Conservation (phyloP, 495 filamentous ascomycete species). For the Penicillium silybi region DNA sequence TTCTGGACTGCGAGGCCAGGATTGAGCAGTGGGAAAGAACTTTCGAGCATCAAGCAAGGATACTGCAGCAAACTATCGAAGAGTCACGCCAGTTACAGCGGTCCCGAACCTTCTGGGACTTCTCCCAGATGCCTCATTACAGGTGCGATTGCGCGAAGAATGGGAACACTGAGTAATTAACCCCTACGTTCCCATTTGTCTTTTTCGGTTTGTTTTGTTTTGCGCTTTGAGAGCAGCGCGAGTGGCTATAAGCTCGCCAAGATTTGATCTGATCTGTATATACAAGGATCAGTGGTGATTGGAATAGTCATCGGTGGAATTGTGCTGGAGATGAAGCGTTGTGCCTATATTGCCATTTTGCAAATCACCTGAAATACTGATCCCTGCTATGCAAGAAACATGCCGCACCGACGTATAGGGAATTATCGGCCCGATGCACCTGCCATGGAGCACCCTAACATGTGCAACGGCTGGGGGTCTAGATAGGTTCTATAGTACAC, state of each 20-base stretch:
- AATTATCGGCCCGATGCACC: neutral
- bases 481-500: neutral
- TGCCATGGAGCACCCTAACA: neutral
- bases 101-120: neutral
- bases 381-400: neutral
- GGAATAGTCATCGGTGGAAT: neutral
- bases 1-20: constrained; percentile 30
- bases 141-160: constrained; percentile 1
- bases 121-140: constrained; percentile 3
- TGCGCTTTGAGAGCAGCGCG: neutral
- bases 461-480: neutral
- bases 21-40: constrained; percentile 25
- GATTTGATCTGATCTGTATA: neutral
- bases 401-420: neutral
- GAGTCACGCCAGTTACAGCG: constrained; percentile 15
- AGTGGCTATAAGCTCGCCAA: neutral
- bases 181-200: neutral
- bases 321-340: neutral
- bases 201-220: neutral
- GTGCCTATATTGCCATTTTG: neutral
- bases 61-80: constrained; percentile 23
- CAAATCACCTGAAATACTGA: neutral
- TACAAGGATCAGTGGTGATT: neutral
- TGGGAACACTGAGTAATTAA: neutral
- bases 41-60: constrained; percentile 15